These are phyloP conservation scores for Plasmodium gonderi DNA, from an alignment of 169 alveolate genomes.

Conservation along the genomic window DNA sequence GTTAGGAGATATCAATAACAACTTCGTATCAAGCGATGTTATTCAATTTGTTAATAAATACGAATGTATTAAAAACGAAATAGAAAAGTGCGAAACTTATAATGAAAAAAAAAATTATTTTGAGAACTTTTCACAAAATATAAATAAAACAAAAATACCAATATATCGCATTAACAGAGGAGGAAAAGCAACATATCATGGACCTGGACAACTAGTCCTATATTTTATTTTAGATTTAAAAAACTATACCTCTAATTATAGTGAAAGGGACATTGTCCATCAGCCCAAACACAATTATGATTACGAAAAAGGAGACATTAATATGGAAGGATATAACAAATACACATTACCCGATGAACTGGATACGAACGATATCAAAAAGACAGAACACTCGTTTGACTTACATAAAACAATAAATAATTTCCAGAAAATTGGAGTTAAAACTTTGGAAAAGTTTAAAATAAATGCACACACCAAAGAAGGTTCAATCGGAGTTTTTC, in stretches of 20 bases:
- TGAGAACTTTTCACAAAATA: neutral
- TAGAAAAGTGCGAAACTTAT: conserved; percentile 7
- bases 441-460: conserved; percentile 25
- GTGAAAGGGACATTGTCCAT: conserved; percentile 14
- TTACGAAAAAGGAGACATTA: conserved; percentile 5
- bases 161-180: conserved; percentile 82
- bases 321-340: neutral
- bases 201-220: conserved; percentile 83
- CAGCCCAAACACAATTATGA: conserved; percentile 8
- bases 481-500: conserved; percentile 76
- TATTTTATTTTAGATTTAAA: conserved; percentile 79
- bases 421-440: conserved; percentile 60
- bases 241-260: conserved; percentile 59
- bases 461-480: conserved; percentile 52
- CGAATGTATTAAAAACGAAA: conserved; percentile 8
- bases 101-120: conserved; percentile 49
- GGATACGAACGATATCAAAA: neutral
- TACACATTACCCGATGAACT: neutral
- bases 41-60: conserved; percentile 4
- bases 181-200: conserved; percentile 83
- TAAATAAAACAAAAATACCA: conserved; percentile 18
- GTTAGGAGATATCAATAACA: conserved; percentile 22
- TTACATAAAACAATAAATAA: conserved; percentile 66
- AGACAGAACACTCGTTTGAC: conserved; percentile 50
- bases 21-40: conserved; percentile 6